Evolutionary conservation across 768 basidiomycete genomes (phyloP), one percentile per base, ranked within the genome.

Genomic region (Agaricus sinodeliciosus): DNA sequence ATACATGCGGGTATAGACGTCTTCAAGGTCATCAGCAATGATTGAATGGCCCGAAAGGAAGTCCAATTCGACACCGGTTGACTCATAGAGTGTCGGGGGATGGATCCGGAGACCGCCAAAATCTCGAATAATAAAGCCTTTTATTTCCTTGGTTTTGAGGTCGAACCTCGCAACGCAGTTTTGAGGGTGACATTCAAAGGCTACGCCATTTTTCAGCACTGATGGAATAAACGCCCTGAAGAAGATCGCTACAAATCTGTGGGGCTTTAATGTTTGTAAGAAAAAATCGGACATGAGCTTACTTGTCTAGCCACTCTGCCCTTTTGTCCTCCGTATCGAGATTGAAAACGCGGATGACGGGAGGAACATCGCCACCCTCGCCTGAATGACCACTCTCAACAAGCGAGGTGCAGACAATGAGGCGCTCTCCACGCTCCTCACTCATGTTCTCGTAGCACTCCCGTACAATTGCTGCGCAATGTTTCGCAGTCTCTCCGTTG

Each of bases 121-220:
- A 55, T 82, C 81, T 22, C 80, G 74, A 27, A 82, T 71, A 55
- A 80, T 70, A 63, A 82, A 81, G 0, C 79, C 80, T 34, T 70
- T 73, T 3, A 81, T 60, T 47, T 75, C 73, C 49, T 76, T 75
- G 3, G 79, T 75, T 22, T 67, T 54, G 3, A 75, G 56, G 54
- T 77, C 73, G 56, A 80, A 81, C 1, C 79, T 72, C 5, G 78
- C 78, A 7, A 82, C 65, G 54, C 78, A 80, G 55, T 82, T 81
- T 62, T 82, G 81, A 1, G 78, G 78, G 59, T 82, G 81, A 45
- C 73, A 77, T 60, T 82, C 79, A 58, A 82, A 81, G 1, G 75
- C 79, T 3, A 82, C 78, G 6, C 80, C 79, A 53, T 82, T 78
- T 49, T 72, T 58, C 3, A 82, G 62, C 55, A 80, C 69, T 0